phyloP scores from a whole-genome alignment of 345 rosid species.

The Carallia pectinifolia region DNA sequence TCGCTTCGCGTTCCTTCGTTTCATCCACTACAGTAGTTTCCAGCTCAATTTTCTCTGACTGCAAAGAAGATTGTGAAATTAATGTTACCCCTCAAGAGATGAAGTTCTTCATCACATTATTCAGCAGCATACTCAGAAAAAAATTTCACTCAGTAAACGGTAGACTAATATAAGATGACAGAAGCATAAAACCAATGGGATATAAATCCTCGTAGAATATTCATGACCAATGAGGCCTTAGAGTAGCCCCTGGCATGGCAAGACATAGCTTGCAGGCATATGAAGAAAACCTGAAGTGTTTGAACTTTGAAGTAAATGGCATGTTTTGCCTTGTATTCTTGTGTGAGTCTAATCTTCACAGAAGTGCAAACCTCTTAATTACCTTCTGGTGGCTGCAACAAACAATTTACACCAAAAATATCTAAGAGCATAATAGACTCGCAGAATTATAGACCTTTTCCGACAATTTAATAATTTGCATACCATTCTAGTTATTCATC shows the following conservation, averaged over 20 bases:
- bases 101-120: not conserved
- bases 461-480: too few species aligned
- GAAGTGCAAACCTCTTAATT: not conserved
- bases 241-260: too few species aligned
- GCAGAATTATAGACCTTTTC: not conserved
- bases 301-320: too few species aligned
- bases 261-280: too few species aligned
- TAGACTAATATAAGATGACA: slow-evolving; percentile 5
- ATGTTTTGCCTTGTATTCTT: too few species aligned
- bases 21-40: slow-evolving; percentile 98
- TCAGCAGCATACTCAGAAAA: not conserved
- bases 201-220: not conserved
- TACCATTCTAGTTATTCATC: not conserved
- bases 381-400: not conserved
- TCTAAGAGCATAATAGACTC: too few species aligned
- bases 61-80: slow-evolving; percentile 28
- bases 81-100: not conserved
- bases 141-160: not conserved
- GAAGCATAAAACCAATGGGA: not conserved
- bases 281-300: too few species aligned
- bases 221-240: not conserved
- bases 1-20: slow-evolving; percentile 86
- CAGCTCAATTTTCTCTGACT: slow-evolving; percentile 96
- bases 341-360: not conserved
- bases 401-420: not conserved